Base-by-base conservation (phyloP, 345 rosid genomes). In the Carallia brachiata region DNA sequence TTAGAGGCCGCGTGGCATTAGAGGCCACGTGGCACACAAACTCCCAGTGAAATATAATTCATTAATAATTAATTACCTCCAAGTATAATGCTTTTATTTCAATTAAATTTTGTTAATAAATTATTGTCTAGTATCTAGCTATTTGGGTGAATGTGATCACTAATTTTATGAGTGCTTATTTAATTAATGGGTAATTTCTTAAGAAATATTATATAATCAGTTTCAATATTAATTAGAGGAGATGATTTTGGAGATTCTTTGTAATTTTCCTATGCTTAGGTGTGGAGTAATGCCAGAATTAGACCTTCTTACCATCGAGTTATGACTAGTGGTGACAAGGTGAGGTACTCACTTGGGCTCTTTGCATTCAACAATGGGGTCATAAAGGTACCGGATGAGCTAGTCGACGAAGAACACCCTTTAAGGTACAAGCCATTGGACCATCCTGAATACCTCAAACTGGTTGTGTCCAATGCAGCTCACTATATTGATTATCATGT, bases 401-500 rank as follows among this genome's bases (percentile, higher is more conserved):
- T 73, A 12, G 62, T 73, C 28, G 71, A 73, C 27, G 71, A 73
- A 4, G 16, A 66, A 18, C 66, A 66, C 23, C 71, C 76, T 16
- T 18, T 72, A 15, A 63, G 56, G 34, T 72, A 44, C 60, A 66
- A 65, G 57, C 71, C 71, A 27, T 52, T 73, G 7, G 50, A 65
- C 36, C 37, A 53, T 40, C 32, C 36, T 0, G 63, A 63, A 4
- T 71, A 48, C 55, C 68, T 63, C 61, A 28, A 58, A 12, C 63
- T 52, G 54, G 47, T 52, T 53, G 62, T 23, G n/a, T 13, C 68
- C 3, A 56, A 40, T 8, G 63, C 12, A 30, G 69, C 36, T 10
- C 36, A 31, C 36, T 39, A 36, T 17, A 36, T 37, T 9, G 63
- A 52, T n/a, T 36, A 44, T 40, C 44, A 36, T 12, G 40, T 71